Evolutionary conservation across 2,329 filamentous ascomycete genomes (phyloP).

Genomic region (Colletotrichum caudatum): DNA sequence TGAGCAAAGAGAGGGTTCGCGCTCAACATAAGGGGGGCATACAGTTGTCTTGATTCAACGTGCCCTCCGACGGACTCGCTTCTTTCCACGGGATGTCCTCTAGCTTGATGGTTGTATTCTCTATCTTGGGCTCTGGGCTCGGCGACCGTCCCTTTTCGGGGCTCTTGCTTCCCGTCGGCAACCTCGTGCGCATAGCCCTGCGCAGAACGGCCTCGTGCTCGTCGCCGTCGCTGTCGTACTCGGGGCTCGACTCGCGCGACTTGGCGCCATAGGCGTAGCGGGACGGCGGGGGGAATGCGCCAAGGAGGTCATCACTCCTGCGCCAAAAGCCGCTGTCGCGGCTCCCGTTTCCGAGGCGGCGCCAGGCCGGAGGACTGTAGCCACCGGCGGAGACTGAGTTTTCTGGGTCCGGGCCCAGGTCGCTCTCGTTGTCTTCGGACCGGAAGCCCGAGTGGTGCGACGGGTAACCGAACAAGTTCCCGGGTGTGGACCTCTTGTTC

Average conservation of each 20-base stretch:
- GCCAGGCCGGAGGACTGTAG: constrained; percentile 72
- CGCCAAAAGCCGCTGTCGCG: constrained; percentile 72
- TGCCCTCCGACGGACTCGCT: constrained; percentile 46
- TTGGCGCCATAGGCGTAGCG: constrained; percentile 39
- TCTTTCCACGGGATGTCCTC: constrained; percentile 49
- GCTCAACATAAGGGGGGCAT: constrained; percentile 47
- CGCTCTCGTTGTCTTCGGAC: constrained; percentile 55
- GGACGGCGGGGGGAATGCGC: constrained; percentile 54
- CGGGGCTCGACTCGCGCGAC: constrained; percentile 49
- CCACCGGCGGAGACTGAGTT: constrained; percentile 64
- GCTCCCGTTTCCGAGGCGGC: constrained; percentile 70
- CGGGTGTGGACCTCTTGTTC: constrained; percentile 41
- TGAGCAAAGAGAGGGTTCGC: constrained; percentile 40
- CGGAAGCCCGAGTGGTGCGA: constrained; percentile 58
- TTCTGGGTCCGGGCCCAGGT: constrained; percentile 52
- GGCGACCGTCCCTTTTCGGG: constrained; percentile 63
- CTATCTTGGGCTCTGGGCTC: constrained; percentile 61
- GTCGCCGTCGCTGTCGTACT: constrained; percentile 52
- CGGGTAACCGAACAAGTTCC: constrained; percentile 53
- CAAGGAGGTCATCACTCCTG: constrained; percentile 63
- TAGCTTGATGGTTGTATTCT: constrained; percentile 55
- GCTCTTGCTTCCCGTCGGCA: constrained; percentile 68
- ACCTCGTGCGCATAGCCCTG: constrained; percentile 65
- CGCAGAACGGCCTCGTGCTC: constrained; percentile 59
- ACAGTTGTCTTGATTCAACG: constrained; percentile 61